Base-by-base conservation (phyloP, 805 yeast genomes). In the Cyberlindnera suaveolens region DNA sequence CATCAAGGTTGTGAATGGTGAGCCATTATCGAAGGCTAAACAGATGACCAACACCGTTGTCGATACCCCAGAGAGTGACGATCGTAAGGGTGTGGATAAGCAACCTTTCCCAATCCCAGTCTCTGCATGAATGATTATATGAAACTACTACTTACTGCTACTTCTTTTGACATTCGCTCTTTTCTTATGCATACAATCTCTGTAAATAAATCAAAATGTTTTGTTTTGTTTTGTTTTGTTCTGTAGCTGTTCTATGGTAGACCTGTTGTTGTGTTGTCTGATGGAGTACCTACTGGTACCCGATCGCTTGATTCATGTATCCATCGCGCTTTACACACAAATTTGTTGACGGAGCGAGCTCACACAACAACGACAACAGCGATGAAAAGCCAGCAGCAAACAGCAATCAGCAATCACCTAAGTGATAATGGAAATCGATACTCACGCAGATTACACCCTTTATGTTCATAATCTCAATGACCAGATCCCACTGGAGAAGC, bases 1-100 rank as follows among this genome's bases (percentile, higher is more conserved):
- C 72, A 91, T 84, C 59, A 80, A 78, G 56, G 77, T 93, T 39
- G 88, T 88, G 31, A 72, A 71, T 48, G 99, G 99, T 31, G 91
- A 87, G 61, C 62, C 75, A 33, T 68, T 90, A 39, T 75, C 75
- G 51, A 83, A 84, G 61, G 74, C 78, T 38, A 87, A 81, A 61
- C 78, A 76, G 11, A 67, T 80, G 17, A 75, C 91, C 29, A 90
- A 89, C 58, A 85, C 87, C 14, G 84, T 91, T 13, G 78, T 84
- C 32, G 82, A 80, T 42, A 67, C 72, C 3, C 71, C 75, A 2
- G 72, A 66, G 16, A 66, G 70, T 47, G 74, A 70, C 50, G 74
- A 65, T 40, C 62, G 75, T 43, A 67, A 61, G 44, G 69, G 63
- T 35, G 52, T 62, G n/a, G 50, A 49, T 10, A 56, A 57, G 39